Conservation (phyloP, 345 rosid species). For the Melastoma malabathricum region DNA sequence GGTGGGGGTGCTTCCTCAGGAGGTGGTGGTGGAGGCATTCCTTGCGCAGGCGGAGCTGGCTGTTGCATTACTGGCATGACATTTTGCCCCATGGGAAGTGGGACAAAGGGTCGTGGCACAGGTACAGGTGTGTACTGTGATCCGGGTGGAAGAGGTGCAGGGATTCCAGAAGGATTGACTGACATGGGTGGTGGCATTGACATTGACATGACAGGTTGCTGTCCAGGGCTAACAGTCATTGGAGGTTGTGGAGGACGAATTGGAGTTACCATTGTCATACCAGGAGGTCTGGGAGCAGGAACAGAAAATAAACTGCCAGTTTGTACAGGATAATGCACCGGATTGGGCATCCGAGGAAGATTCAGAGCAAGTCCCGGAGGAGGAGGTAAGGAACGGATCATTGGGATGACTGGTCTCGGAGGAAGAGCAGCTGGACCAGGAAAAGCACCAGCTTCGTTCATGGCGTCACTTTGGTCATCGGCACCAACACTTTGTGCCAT, state of each 20-base stretch:
- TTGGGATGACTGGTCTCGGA: constrained; percentile 55
- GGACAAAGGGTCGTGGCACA: constrained; percentile 38
- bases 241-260: constrained; percentile 47
- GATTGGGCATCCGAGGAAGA: constrained; percentile 56
- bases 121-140: constrained; percentile 49
- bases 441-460: constrained; percentile 30
- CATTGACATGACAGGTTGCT: constrained; percentile 47
- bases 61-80: constrained; percentile 46
- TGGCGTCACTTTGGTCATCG: constrained; percentile 44
- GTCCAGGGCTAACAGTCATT: constrained; percentile 42
- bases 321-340: constrained; percentile 32
- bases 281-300: constrained; percentile 47
- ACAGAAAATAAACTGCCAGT: constrained; percentile 29
- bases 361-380: constrained; percentile 74
- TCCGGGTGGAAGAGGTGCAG: constrained; percentile 70
- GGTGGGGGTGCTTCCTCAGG: constrained; percentile 89
- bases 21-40: constrained; percentile 54
- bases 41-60: constrained; percentile 49
- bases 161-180: constrained; percentile 22
- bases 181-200: constrained; percentile 37
- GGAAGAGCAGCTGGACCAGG: constrained; percentile 88
- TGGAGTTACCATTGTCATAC: constrained; percentile 47
- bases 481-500: constrained; percentile 47
- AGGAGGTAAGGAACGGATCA: constrained; percentile 68
- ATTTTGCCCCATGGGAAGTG: constrained; percentile 21